Evolutionary conservation across 495 filamentous ascomycete genomes (phyloP).

Genomic region (Aspergillus saccharolyticus): DNA sequence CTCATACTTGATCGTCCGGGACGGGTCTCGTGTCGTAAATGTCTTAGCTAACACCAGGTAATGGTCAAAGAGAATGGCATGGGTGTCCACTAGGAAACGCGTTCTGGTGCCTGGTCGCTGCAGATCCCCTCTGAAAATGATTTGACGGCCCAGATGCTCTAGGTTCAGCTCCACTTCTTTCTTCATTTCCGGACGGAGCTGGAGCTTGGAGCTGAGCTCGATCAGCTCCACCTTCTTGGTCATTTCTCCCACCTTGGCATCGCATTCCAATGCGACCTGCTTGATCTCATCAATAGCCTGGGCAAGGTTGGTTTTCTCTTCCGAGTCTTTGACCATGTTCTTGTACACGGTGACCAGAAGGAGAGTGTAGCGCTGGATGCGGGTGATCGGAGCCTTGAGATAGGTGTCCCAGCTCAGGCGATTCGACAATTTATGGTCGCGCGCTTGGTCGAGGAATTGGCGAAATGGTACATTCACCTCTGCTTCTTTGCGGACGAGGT

Average conservation of each 20-base stretch:
- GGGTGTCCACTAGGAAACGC: conserved; percentile 87
- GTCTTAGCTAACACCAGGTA: conserved; percentile 91
- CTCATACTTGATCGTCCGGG: conserved; percentile 65
- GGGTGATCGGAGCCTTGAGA: conserved; percentile 86
- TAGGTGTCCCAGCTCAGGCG: conserved; percentile 92
- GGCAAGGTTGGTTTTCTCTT: conserved; percentile 83
- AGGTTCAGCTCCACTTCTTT: conserved; percentile 78
- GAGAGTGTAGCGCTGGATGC: conserved; percentile 86
- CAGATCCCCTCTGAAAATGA: conserved; percentile 85
- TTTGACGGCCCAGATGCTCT: conserved; percentile 82
- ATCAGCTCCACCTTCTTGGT: conserved; percentile 82
- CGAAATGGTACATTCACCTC: conserved; percentile 82
- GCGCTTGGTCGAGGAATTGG: conserved; percentile 74
- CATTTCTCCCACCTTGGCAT: conserved; percentile 92
- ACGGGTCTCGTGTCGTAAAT: conserved; percentile 58
- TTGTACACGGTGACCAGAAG: conserved; percentile 78
- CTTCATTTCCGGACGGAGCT: conserved; percentile 81
- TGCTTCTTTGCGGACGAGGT: conserved; percentile 77
- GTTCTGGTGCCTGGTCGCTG: conserved; percentile 76
- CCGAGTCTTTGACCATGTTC: conserved; percentile 74
- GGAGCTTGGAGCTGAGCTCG: conserved; percentile 77
- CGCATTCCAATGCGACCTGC: conserved; percentile 84
- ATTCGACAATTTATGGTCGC: conserved; percentile 74
- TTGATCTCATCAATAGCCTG: conserved; percentile 95
- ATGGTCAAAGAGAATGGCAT: conserved; percentile 92